Evolutionary conservation across 768 basidiomycete genomes (phyloP).

Genomic region (Collybia sordida): DNA sequence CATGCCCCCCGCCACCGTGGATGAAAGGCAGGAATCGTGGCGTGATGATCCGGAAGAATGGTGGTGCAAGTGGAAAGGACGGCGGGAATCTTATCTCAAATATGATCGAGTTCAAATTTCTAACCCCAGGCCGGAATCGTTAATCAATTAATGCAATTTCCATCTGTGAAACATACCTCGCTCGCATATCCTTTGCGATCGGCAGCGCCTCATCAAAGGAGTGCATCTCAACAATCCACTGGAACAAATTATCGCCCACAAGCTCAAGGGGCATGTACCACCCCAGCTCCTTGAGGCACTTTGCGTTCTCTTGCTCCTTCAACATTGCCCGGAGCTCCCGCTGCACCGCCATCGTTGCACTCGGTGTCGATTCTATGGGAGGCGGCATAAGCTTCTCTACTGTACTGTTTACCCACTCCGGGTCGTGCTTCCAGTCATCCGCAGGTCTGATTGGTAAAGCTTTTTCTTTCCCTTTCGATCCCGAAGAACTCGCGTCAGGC

Average conservation of each 20-base stretch:
- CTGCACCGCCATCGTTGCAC: conserved; percentile 57
- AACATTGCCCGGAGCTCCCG: conserved; percentile 63
- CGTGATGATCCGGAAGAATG: conserved; percentile 74
- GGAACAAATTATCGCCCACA: conserved; percentile 66
- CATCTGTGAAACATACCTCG: conserved; percentile 31
- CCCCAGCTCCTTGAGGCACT: conserved; percentile 53
- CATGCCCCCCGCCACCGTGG: conserved; percentile 68
- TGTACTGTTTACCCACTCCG: conserved; percentile 43
- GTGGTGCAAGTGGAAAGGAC: conserved; percentile 65
- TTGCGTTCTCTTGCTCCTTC: conserved; percentile 51
- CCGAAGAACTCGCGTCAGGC: conserved; percentile 8
- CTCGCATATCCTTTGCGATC: conserved; percentile 58
- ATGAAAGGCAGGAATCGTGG: conserved; percentile 73
- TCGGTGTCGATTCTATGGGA: conserved; percentile 52
- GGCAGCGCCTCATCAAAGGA: conserved; percentile 64
- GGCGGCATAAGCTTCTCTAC: conserved; percentile 56
- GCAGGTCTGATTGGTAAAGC: conserved; percentile 15
- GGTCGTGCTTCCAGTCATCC: conserved; percentile 58
- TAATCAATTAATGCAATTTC: background rate
- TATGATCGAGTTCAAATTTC: conserved; percentile 62
- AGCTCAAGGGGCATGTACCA: conserved; percentile 73
- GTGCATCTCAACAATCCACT: conserved; percentile 75
- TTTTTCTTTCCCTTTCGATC: conserved; percentile 17
- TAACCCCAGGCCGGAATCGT: conserved; percentile 16
- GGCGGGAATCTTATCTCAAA: conserved; percentile 74